These are phyloP conservation scores for Geranium brycei DNA, from an alignment of 345 rosid genomes.

Conservation along the genomic window DNA sequence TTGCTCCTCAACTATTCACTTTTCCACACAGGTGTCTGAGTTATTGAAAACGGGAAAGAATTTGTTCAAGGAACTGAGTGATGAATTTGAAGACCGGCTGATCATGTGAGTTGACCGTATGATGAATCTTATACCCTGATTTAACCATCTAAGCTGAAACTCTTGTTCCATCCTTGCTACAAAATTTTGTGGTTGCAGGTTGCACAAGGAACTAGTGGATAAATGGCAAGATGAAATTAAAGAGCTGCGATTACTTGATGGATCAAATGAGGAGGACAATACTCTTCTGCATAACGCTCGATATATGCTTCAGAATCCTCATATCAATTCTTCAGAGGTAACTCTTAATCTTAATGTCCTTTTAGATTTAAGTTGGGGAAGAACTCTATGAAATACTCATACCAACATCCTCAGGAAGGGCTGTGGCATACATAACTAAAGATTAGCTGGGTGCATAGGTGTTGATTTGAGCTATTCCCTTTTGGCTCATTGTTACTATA, in stretches of 20 bases:
- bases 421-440: not conserved
- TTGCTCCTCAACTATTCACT: not conserved
- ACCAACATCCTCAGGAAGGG: not conserved
- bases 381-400: not conserved
- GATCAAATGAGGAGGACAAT: conserved; percentile 59
- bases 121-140: not conserved
- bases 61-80: conserved; percentile 63
- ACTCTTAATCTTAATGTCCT: not conserved
- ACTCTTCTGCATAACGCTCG: conserved; percentile 53
- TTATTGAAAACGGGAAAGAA: conserved; percentile 64
- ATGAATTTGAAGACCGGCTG: conserved; percentile 68
- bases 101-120: conserved; percentile 31
- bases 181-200: conserved; percentile 22
- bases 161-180: not conserved
- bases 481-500: not conserved
- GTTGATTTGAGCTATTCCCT: not conserved
- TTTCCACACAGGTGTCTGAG: conserved; percentile 48
- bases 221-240: conserved; percentile 84
- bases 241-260: conserved; percentile 60
- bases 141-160: not conserved
- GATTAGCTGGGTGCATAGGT: not conserved
- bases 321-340: conserved; percentile 32
- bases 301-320: conserved; percentile 49
- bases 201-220: conserved; percentile 67
- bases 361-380: not conserved